Base-by-base conservation (phyloP, 2,329 filamentous ascomycete species). In the Fusarium tjaetaba region DNA sequence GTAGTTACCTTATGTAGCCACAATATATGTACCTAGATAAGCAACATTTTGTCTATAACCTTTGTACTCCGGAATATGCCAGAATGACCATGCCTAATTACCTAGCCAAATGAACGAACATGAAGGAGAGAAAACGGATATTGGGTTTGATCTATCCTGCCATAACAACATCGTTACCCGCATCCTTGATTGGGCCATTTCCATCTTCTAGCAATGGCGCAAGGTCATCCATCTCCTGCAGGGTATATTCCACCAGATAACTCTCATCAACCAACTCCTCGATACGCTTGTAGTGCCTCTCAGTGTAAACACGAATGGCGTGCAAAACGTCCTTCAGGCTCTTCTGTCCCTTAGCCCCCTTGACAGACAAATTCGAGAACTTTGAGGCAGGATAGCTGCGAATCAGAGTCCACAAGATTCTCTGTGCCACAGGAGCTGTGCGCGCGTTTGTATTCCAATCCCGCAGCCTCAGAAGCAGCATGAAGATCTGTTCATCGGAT, bases 361-460 rank as follows among this genome's bases (percentile, higher is more conserved):
- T 87, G 26, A 90, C 86, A 7, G 90, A 92, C 63, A 97, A 82
- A 68, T 88, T 90, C 4, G 94, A 92, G 65, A 98, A 90, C 65
- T 92, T 90, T 55, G 90, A 90, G 5, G 94, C 93, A 3, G 95
- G 93, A 78, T 97, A 97, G 67, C 91, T 93, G 73, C 91, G 90
- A 58, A 97, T 90, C 13, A 99, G 80, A 3, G 93, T 90, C 85
- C 91, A 93, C 13, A 99, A 84, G 20, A 99, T 92, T 39, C 92
- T 90, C 83, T 99, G 96, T 2, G 96, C 93, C 2, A 98, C 91
- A 10, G 91, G 89, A 2, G 95, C 92, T 7, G 94, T 97, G 70
- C 94, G 89, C 0, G 94, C 95, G 77, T 98, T 98, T 9, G 96
- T 97, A 81, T 99, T 99, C 96, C 96, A 99, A 83, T 99, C 96